Evolutionary conservation across 2,329 filamentous ascomycete genomes (phyloP).

Genomic region (Amphichorda felina): DNA sequence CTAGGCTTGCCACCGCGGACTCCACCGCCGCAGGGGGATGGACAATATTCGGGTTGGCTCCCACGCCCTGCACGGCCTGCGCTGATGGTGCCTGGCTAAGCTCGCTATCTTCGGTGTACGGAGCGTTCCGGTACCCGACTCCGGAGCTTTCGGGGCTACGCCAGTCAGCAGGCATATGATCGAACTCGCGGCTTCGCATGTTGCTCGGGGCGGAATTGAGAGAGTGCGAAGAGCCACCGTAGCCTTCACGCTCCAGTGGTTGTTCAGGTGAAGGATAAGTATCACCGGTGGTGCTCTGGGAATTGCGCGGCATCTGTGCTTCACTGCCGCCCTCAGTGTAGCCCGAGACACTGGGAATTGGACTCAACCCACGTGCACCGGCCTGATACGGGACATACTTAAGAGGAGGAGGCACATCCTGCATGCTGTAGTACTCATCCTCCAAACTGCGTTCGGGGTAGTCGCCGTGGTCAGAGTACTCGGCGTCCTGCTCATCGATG

Average conservation of each 20-base stretch:
- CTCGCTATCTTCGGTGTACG: conserved; percentile 41
- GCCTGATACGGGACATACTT: conserved; percentile 59
- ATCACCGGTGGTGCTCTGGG: conserved; percentile 33
- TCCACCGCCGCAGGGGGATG: conserved; percentile 65
- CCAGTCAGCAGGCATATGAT: conserved; percentile 43
- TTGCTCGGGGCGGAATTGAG: conserved; percentile 25
- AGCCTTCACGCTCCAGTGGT: conserved; percentile 24
- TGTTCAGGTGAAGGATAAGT: conserved; percentile 52
- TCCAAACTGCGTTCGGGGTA: conserved; percentile 28
- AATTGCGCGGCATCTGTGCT: conserved; percentile 42
- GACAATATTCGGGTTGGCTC: conserved; percentile 65
- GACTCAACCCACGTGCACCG: conserved; percentile 65
- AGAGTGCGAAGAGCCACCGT: conserved; percentile 21
- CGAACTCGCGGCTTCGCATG: conserved; percentile 35
- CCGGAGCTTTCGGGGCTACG: conserved; percentile 36
- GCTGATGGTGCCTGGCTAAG: conserved; percentile 49
- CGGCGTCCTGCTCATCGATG: conserved; percentile 26
- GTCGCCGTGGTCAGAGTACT: conserved; percentile 16
- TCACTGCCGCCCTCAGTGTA: conserved; percentile 61
- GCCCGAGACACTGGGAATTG: conserved; percentile 85
- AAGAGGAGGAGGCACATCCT: conserved; percentile 51
- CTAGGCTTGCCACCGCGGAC: conserved; percentile 79
- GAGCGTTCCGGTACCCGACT: conserved; percentile 40
- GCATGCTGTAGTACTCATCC: conserved; percentile 41
- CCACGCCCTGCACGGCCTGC: conserved; percentile 59